phyloP scores from a whole-genome alignment of 2,329 filamentous ascomycete species.

The Aspergillus flavus region DNA sequence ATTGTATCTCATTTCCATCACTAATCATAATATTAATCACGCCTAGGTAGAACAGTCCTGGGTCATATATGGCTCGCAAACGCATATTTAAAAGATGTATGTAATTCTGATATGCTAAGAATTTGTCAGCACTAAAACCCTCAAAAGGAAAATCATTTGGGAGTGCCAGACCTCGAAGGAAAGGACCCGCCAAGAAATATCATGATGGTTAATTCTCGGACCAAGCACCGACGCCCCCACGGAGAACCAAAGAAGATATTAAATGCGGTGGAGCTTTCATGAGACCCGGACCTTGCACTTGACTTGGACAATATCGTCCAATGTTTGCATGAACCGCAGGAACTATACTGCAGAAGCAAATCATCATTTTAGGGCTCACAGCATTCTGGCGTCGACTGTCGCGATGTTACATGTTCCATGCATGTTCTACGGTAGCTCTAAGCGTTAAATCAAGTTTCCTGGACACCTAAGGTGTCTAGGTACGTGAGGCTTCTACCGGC shows the following conservation, averaged over 20 bases:
- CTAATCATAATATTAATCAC: background rate
- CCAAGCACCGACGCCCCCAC: conserved; percentile 4
- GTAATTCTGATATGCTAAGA: background rate
- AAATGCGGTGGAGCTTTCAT: background rate
- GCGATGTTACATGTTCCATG: conserved; percentile 38
- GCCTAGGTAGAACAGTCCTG: background rate
- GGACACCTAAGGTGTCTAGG: conserved; percentile 7
- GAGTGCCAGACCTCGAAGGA: background rate
- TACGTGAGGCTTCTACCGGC: background rate
- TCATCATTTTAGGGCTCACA: background rate
- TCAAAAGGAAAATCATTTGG: background rate
- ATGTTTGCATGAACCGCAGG: background rate
- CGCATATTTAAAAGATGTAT: background rate
- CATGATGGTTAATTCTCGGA: conserved; percentile 6
- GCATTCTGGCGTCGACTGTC: background rate
- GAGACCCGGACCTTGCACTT: background rate
- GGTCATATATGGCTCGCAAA: background rate
- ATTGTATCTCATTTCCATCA: background rate
- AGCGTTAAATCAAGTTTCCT: conserved; percentile 8
- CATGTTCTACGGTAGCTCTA: conserved; percentile 42
- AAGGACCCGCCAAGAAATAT: conserved; percentile 1
- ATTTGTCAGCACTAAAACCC: background rate
- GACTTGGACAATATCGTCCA: background rate
- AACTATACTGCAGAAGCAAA: conserved; percentile 10
- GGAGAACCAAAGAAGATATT: background rate